phyloP scores from a whole-genome alignment of 805 yeast species.

The Candida ascalaphidarum region DNA sequence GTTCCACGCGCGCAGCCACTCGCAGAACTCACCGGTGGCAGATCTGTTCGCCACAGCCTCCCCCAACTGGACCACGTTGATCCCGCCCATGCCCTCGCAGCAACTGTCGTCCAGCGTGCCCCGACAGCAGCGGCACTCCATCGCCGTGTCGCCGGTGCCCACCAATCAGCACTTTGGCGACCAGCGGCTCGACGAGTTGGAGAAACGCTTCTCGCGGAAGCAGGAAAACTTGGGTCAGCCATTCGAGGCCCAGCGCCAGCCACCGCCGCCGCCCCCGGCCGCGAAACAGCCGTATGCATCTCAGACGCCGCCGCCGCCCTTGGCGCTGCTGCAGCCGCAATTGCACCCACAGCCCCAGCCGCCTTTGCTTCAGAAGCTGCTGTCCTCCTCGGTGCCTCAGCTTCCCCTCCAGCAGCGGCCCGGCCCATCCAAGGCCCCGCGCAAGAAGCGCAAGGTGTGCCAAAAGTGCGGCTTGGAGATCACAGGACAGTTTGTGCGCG shows the following conservation, averaged over 20 bases:
- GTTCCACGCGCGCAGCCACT: no score
- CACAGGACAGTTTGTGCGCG: slow-evolving; percentile 74
- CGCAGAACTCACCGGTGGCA: no score
- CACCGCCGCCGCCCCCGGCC: slow-evolving; percentile 1
- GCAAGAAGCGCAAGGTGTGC: slow-evolving; percentile 22
- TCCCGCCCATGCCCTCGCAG: slow-evolving; percentile 32
- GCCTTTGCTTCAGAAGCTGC: slow-evolving; percentile 3
- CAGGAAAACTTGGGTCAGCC: slow-evolving; percentile 1
- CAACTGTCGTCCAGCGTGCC: no score
- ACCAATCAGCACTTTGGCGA: no score
- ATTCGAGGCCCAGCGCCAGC: slow-evolving; percentile 1
- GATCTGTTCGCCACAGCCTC: no score
- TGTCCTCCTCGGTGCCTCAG: not conserved
- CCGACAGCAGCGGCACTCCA: slow-evolving; percentile 1
- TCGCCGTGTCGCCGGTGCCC: no score
- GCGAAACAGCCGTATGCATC: slow-evolving; percentile 1
- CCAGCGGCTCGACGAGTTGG: no score
- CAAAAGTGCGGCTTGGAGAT: slow-evolving; percentile 28
- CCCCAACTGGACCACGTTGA: slow-evolving; percentile 21
- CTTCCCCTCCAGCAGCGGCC: slow-evolving; percentile 1
- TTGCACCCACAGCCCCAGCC: not conserved
- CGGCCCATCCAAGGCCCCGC: slow-evolving; percentile 3
- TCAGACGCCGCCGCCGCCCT: not conserved
- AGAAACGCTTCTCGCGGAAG: no score
- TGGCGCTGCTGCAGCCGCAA: not conserved